A percentile compares a stretch with the other conserved stretches of the same genome.
Conservation (phyloP, 768 basidiomycete species). For the Auricularia sp. region DNA sequence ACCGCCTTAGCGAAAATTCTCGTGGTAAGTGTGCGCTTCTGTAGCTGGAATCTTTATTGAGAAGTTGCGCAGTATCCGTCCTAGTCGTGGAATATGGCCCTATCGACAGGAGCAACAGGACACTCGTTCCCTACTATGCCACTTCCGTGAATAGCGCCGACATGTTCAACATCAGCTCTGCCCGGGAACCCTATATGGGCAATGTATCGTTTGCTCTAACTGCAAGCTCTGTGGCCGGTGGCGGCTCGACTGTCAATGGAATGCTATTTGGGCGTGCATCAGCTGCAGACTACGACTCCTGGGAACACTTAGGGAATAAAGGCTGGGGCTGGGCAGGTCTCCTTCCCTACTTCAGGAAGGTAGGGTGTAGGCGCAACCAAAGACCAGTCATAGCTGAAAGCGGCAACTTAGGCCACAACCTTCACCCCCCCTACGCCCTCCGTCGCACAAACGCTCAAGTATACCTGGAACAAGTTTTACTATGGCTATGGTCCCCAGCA, state of each 20-base stretch:
- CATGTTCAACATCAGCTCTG: no score
- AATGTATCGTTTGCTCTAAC: not conserved
- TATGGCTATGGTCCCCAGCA: not conserved
- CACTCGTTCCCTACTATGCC: no score
- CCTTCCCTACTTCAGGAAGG: slow-evolving; percentile 19
- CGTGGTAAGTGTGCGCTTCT: not conserved
- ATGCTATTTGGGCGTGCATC: slow-evolving; percentile 9
- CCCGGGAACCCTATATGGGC: not conserved
- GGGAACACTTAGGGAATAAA: slow-evolving; percentile 16
- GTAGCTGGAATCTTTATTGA: no score
- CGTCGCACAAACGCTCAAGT: not conserved
- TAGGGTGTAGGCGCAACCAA: not conserved
- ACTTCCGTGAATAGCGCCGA: no score
- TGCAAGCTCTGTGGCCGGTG: not conserved
- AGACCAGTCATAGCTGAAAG: not conserved
- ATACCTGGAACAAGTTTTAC: not conserved
- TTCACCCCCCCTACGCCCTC: not conserved
- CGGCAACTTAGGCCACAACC: not conserved
- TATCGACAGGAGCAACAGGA: not conserved
- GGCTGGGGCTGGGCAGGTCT: slow-evolving; percentile 24
- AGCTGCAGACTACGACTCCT: slow-evolving; percentile 14
- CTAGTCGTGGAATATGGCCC: not conserved
- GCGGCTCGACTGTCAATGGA: not conserved
- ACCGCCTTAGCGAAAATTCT: not conserved
- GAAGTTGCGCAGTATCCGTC: not conserved